Percentiles rank a stretch among this genome's conserved stretches.
Conservation (phyloP, 106 monocot species). For the Acorus gramineus region DNA sequence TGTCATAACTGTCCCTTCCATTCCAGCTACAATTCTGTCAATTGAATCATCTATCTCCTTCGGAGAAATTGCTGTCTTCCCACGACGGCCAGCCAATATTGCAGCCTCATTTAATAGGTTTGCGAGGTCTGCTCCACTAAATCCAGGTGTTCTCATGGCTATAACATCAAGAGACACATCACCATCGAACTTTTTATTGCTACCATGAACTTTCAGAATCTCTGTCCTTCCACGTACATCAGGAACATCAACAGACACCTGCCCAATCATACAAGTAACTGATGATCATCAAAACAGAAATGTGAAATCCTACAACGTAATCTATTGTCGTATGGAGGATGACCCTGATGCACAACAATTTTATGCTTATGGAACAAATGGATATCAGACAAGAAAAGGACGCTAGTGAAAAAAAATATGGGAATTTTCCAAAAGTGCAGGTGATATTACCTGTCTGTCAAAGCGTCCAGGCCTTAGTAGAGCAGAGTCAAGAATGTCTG, state of each 20-base stretch:
- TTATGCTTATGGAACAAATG: neutral
- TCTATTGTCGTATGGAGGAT: no score
- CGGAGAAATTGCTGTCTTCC: slow-evolving; percentile 72
- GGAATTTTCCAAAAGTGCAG: neutral
- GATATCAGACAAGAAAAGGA: neutral
- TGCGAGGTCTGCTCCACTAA: slow-evolving; percentile 13
- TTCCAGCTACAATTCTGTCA: slow-evolving; percentile 95
- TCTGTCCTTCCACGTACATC: slow-evolving; percentile 96
- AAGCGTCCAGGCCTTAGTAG: slow-evolving; percentile 5
- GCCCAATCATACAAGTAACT: neutral
- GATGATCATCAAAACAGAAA: no score
- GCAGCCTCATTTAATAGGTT: slow-evolving; percentile 16
- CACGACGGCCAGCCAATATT: slow-evolving; percentile 15
- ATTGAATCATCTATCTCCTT: slow-evolving; percentile 99
- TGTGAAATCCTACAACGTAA: no score
- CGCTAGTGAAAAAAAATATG: neutral
- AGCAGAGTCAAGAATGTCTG: slow-evolving; percentile 10
- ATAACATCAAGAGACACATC: slow-evolving; percentile 9
- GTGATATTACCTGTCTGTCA: slow-evolving; percentile 3
- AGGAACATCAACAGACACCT: slow-evolving; percentile 96
- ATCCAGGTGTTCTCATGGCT: slow-evolving; percentile 15
- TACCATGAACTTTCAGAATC: slow-evolving; percentile 87
- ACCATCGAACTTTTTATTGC: slow-evolving; percentile 72
- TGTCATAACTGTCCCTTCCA: slow-evolving; percentile 99
- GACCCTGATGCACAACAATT: no score